Base-by-base conservation (phyloP, 768 basidiomycete genomes). In the Xerocomellus dryophilus region DNA sequence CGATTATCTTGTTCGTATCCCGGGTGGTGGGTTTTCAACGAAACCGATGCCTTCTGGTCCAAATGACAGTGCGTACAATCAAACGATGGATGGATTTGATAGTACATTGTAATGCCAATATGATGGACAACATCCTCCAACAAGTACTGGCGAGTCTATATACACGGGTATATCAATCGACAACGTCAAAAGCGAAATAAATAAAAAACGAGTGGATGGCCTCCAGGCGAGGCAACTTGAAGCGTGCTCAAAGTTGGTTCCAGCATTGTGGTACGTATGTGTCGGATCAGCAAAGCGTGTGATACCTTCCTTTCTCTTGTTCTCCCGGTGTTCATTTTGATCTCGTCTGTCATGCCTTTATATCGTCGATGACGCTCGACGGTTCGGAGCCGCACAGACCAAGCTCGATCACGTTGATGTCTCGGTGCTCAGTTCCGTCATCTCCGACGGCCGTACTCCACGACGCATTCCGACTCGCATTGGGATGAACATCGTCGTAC, bases 361-460 rank as follows among this genome's bases (percentile, higher is more conserved):
- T 9, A 12, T 61, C 43, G 17, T 51, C 44, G n/a, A 50, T 43
- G 20, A 54, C 9, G 15, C 47, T 56, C 18, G 49, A 31, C 3
- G 56, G 50, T n/a, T 47, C 6, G 6, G 61, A 51, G 29, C 9
- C 40, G 15, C 27, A 52, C 12, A 54, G 15, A n/a, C 47, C 52
- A 18, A 64, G 59, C 48, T 66, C 61, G 31, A 54, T 34, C 20
- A 42, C 38, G 41, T 53, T 29, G 39, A 45, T 17, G 10, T 25
- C 47, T 6, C 8, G 23, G 21, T 29, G 51, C n/a, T 20, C 29
- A 8, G 20, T 17, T 3, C 50, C 54, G 6, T 15, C 29, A 6
- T 20, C 18, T 7, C 51, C 58, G 6, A 18, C 51, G 25, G 58
- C 58, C 11, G 49, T 57, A 18, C 50, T 61, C 43, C 59, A 44